Base-by-base conservation (phyloP, 306 rosid species). In the Aeschynomene evenia region DNA sequence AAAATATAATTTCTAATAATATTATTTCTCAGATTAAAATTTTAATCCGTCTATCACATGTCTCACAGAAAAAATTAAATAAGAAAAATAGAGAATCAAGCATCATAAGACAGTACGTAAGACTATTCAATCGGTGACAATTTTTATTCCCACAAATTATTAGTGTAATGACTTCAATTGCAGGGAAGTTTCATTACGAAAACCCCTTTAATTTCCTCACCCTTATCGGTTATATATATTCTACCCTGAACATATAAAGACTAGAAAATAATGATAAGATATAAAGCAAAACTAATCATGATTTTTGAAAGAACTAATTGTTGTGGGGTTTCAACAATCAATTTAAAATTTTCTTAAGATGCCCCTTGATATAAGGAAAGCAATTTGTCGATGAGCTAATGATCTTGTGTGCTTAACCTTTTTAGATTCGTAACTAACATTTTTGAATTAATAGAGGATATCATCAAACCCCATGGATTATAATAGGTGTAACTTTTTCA, bases 161-260 rank as follows among this genome's bases (percentile, higher is more conserved):
- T 72, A 24, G 18, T 36, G 23, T 7, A 5, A 24, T 73, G 79
- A 81, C 85, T 72, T 81, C 42, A 77, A 73, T 6, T 81, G 76
- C 62, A 40, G 82, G 73, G 67, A 77, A 73, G 71, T 72, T 77
- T 81, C 70, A 53, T 60, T 39, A 51, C 13, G 58, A 49, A 43
- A 59, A 62, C 46, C 46, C 7, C n/a, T n/a, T n/a, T n/a, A n/a
- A n/a, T 68, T 66, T 60, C 9, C 7, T 46, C 40, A 31, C 23
- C 55, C 36, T 18, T 42, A 24, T 59, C 9, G 5, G 5, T 28
- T 6, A 39, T 43, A 33, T 61, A 49, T 48, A 77, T 77, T 68
- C 65, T 68, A 49, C 75, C 37, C 58, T 20, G 46, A n/a, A 4
- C 48, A 37, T 19, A 31, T 28, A 76, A 55, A 68, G 68, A 40